Conservation (phyloP, 2,329 filamentous ascomycete species). For the Tolypocladium sp. region DNA sequence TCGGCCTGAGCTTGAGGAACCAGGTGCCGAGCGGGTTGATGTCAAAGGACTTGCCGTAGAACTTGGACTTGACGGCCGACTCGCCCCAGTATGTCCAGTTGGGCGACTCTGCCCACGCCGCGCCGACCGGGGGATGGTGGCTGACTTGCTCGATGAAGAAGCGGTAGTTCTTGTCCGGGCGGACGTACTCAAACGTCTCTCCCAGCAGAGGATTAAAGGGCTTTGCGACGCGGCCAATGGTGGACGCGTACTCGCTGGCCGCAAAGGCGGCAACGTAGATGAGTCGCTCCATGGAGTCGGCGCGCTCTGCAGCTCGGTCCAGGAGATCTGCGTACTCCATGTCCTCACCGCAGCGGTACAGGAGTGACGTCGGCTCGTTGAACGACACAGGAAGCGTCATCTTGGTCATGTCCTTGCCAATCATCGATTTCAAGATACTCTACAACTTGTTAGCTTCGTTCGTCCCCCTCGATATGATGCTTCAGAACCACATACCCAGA, state of each 20-base stretch:
- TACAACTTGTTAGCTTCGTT: conserved; percentile 27
- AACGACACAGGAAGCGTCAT: conserved; percentile 98
- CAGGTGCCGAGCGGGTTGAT: conserved; percentile 94
- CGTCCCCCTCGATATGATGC: not conserved
- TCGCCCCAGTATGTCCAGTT: conserved; percentile 98
- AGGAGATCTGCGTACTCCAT: conserved; percentile 96
- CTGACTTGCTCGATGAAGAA: conserved; percentile 99
- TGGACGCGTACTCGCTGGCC: conserved; percentile 92
- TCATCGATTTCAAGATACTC: conserved; percentile 98
- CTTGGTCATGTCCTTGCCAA: conserved; percentile 99
- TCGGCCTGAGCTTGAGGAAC: conserved; percentile 81
- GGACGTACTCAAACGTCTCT: conserved; percentile 92
- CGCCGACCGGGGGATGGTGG: conserved; percentile 91
- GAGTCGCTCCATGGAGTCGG: conserved; percentile 83
- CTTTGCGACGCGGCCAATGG: conserved; percentile 92
- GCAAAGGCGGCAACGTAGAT: conserved; percentile 95
- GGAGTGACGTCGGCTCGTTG: conserved; percentile 92
- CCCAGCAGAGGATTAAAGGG: conserved; percentile 95
- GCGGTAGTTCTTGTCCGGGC: conserved; percentile 93
- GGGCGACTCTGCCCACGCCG: conserved; percentile 83
- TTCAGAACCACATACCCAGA: conserved; percentile 64
- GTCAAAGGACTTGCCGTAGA: conserved; percentile 95
- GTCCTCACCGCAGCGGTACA: conserved; percentile 92
- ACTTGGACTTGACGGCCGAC: conserved; percentile 90
- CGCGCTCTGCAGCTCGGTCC: conserved; percentile 75